Percentiles rank a stretch among this genome's conserved stretches.
phyloP scores from a whole-genome alignment of 176 grass and related monocot species.

The Poa pratensis region DNA sequence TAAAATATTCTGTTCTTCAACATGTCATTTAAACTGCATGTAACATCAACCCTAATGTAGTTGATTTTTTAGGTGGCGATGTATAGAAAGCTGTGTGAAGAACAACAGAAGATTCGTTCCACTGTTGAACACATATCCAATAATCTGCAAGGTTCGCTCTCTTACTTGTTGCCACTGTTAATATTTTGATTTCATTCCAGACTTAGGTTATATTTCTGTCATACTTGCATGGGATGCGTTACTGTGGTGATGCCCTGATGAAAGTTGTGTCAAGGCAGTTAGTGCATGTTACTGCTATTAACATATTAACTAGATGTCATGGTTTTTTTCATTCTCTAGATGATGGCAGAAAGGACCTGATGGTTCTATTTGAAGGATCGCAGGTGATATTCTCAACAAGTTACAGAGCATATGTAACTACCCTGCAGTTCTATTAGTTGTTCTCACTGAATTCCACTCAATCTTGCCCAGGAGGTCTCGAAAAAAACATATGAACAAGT shows the following conservation, averaged over 20 bases:
- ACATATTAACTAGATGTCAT: constrained; percentile 30
- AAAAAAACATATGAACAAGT: constrained; percentile 86
- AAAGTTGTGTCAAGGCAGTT: constrained; percentile 18
- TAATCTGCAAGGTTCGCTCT: constrained; percentile 55
- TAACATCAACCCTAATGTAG: constrained; percentile 20
- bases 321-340: constrained; percentile 44
- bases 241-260: constrained; percentile 4
- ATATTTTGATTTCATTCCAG: constrained; percentile 2
- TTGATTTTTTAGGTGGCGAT: constrained; percentile 71
- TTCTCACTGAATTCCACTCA: constrained; percentile 30
- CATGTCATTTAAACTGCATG: constrained; percentile 17
- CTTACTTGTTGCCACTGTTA: background rate
- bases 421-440: constrained; percentile 13
- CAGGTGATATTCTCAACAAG: constrained; percentile 62
- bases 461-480: constrained; percentile 58
- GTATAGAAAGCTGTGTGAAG: constrained; percentile 94
- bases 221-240: background rate
- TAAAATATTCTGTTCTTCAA: constrained; percentile 8
- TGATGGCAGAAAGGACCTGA: constrained; percentile 72
- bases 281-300: constrained; percentile 20
- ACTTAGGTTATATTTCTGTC: background rate
- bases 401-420: constrained; percentile 31
- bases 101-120: constrained; percentile 64
- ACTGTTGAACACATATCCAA: constrained; percentile 55
- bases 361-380: constrained; percentile 85